Percentiles rank a stretch among this genome's conserved stretches.
Conservation (phyloP, 352 stramenopile genomes). For the Phytophthora idaei region DNA sequence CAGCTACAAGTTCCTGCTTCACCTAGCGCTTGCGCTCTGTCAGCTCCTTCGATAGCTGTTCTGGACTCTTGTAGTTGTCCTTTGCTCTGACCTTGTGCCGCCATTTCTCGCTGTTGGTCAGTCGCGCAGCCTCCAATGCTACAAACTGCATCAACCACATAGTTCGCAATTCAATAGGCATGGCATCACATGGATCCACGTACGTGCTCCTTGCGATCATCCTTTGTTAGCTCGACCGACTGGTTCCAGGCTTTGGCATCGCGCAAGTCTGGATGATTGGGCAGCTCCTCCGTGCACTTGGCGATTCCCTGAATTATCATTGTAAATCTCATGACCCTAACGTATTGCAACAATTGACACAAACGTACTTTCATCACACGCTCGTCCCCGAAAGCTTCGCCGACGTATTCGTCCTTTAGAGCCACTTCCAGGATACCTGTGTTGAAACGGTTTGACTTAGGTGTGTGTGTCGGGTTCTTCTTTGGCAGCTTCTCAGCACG, state of each 20-base stretch:
- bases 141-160: conserved; percentile 36
- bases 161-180: neutral
- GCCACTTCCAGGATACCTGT: conserved; percentile 75
- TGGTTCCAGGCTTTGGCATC: conserved; percentile 69
- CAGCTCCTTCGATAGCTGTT: conserved; percentile 57
- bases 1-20: conserved; percentile 40
- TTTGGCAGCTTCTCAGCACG: conserved; percentile 83
- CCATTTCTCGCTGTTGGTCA: conserved; percentile 57
- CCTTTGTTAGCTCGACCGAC: conserved; percentile 56
- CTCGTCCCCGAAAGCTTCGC: conserved; percentile 71
- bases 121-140: conserved; percentile 37
- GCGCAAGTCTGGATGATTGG: conserved; percentile 68
- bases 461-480: conserved; percentile 75
- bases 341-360: neutral
- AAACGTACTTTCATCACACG: conserved; percentile 63
- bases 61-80: conserved; percentile 58
- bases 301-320: conserved; percentile 51
- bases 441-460: conserved; percentile 83
- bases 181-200: conserved; percentile 3
- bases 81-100: conserved; percentile 43
- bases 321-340: neutral
- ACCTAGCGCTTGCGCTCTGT: conserved; percentile 53
- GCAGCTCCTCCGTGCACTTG: conserved; percentile 80
- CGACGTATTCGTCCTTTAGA: conserved; percentile 63
- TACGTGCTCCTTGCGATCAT: conserved; percentile 58